Base-by-base conservation (phyloP, 345 rosid genomes). In the Eutrema heterophyllum region DNA sequence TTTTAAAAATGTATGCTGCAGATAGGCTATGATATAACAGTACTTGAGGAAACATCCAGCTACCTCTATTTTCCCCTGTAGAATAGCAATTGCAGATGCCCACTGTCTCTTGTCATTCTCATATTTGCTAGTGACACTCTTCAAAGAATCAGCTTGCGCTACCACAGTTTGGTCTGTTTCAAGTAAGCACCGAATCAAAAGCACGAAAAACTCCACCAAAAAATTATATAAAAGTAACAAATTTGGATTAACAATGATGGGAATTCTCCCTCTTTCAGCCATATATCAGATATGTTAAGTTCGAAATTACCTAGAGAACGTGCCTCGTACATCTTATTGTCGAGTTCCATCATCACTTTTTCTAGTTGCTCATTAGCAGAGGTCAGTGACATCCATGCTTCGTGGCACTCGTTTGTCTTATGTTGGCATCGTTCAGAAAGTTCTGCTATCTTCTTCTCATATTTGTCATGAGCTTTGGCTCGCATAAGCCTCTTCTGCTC, bases 351-450 rank as follows among this genome's bases (percentile, higher is more conserved):
- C 75, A 83, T 82, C 70, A 88, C 90, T 80, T 85, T 88, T 86
- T 86, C 91, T 82, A 95, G 85, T 79, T 83, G 86, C 80, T 87
- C 93, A 81, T 82, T 87, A 59, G 96, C 85, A 29, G 92, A 81
- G 72, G 92, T 80, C 68, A 95, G 76, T 55, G 97, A 90, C 97
- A 90, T 92, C 99, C 99, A 95, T 4, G 99, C 99, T 79, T 95
- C 93, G 59, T 88, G 93, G 71, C 99, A 95, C 84, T 95, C 99
- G 78, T 90, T 84, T 43, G 92, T 69, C 87, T 92, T 92, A 36
- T 61, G 91, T 72, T 87, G 89, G 65, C 86, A 90, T 70, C 77
- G 85, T 64, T 71, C 36, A 43, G 83, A 79, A 72, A 95, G 98
- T 74, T 92, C 93, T 71, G 85, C 79, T 71, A 95, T 95, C 81